A percentile compares a stretch with the other conserved stretches of the same genome.
These are phyloP conservation scores for Chenopodium suecicum DNA, from an alignment of 148 eudicot species.

Conservation along the genomic window DNA sequence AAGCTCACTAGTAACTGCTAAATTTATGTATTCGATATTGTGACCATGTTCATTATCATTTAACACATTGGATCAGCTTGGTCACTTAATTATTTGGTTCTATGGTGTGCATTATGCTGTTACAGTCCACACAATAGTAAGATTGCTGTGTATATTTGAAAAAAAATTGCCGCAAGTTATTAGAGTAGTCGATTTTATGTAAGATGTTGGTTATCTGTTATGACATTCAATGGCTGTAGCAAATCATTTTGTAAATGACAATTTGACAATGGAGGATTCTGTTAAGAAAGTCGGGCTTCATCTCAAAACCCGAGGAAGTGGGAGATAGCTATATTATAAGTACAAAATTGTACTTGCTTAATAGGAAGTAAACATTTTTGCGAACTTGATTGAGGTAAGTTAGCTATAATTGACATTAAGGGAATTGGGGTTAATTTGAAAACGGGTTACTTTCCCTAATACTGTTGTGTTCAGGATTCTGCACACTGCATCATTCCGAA, in stretches of 20 bases:
- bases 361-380: no score
- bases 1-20: neutral
- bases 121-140: no score
- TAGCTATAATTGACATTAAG: no score
- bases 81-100: neutral
- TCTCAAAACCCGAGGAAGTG: no score
- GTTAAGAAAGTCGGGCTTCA: no score
- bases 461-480: no score
- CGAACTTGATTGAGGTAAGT: no score
- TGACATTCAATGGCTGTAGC: neutral
- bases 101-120: neutral
- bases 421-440: no score
- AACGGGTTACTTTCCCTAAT: no score
- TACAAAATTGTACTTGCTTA: neutral
- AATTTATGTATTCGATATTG: neutral
- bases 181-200: neutral
- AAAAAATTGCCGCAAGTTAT: neutral
- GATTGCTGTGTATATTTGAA: neutral
- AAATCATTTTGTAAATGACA: neutral
- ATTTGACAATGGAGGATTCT: no score
- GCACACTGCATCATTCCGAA: no score
- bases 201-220: neutral
- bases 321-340: no score
- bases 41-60: neutral
- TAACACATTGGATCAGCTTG: neutral